phyloP scores from a whole-genome alignment of 805 yeast species.

The Candida sphagnicola region DNA sequence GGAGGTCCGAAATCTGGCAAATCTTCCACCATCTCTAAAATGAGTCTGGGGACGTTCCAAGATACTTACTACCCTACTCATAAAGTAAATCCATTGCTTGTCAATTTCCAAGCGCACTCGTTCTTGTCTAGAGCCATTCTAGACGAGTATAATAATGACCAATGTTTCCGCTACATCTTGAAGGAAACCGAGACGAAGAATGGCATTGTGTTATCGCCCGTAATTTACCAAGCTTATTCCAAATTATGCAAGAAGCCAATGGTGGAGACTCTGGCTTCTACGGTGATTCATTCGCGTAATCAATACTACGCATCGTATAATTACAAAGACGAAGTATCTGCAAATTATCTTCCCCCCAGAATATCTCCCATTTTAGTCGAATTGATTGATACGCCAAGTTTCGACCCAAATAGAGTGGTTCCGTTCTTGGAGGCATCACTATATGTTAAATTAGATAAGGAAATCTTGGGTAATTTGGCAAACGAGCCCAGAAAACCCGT shows the following conservation, averaged over 20 bases:
- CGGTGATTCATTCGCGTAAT: conserved; percentile 14
- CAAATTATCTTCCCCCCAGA: conserved; percentile 38
- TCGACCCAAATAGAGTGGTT: conserved; percentile 60
- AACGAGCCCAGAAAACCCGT: conserved; percentile 60
- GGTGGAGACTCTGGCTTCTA: background rate
- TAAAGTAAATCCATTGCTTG: conserved; percentile 53
- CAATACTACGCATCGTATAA: conserved; percentile 17
- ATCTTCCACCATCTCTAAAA: conserved; percentile 50
- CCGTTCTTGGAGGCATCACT: conserved; percentile 75
- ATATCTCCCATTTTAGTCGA: conserved; percentile 62
- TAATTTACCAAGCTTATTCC: conserved; percentile 19
- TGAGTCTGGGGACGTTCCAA: conserved; percentile 46
- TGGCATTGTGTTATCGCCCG: conserved; percentile 25
- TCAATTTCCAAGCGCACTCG: conserved; percentile 46
- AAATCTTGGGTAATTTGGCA: conserved; percentile 57
- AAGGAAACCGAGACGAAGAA: conserved; percentile 6
- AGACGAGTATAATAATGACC: conserved; percentile 16
- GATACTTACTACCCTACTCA: conserved; percentile 77
- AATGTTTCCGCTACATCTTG: conserved; percentile 11
- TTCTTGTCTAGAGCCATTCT: conserved; percentile 15
- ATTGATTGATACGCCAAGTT: conserved; percentile 72
- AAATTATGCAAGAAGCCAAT: conserved; percentile 6
- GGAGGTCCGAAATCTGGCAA: conserved; percentile 63
- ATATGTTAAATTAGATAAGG: conserved; percentile 56
- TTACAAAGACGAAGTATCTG: conserved; percentile 6